phyloP scores from a whole-genome alignment of 2,329 filamentous ascomycete species.

The Coniochaeta ligniaria region DNA sequence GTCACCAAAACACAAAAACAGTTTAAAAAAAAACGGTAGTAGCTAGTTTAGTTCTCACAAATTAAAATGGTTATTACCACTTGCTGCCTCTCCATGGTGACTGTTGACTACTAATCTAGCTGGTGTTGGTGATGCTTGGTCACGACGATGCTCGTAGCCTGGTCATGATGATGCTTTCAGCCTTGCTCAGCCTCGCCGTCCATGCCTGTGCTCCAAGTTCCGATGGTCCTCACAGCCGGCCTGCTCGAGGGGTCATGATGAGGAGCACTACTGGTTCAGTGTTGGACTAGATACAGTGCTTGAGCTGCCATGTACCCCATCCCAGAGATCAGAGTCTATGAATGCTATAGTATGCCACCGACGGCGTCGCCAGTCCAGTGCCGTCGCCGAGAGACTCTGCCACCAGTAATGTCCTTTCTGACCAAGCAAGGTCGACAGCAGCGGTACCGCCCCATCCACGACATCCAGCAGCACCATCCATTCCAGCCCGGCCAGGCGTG shows the following conservation, averaged over 20 bases:
- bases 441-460: too few species aligned
- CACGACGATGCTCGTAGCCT: background rate
- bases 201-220: too few species aligned
- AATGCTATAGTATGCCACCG: background rate
- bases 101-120: background rate
- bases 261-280: background rate
- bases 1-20: background rate
- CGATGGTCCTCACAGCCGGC: background rate
- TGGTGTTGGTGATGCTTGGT: background rate
- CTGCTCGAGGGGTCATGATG: background rate
- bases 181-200: background rate
- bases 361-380: background rate
- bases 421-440: too few species aligned
- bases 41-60: background rate
- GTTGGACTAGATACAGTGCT: background rate
- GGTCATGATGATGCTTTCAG: background rate
- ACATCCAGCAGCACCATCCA: too few species aligned
- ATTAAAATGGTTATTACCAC: background rate
- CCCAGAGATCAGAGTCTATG: background rate
- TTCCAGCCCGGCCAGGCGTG: too few species aligned
- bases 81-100: background rate
- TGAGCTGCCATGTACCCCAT: background rate
- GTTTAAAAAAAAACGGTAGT: background rate
- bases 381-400: too few species aligned
- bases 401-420: too few species aligned